Evolutionary conservation across 2,329 filamentous ascomycete species (phyloP), one percentile per base, ranked within the genome.

Genomic region (Phaeophleospora eucalypticola): DNA sequence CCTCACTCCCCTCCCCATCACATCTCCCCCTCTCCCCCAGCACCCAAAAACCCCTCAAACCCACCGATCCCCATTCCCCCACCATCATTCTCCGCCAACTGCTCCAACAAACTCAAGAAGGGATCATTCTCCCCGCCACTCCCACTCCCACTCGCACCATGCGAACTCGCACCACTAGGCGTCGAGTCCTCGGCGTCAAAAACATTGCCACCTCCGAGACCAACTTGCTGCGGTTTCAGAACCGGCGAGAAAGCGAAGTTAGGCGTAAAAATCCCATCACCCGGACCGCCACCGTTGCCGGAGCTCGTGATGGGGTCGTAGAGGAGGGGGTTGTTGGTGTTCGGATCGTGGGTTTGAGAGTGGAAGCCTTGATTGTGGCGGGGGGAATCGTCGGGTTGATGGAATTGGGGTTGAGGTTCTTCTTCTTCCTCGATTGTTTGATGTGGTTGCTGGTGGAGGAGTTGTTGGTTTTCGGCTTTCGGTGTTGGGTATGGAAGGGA

Each of bases 11-110:
- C n/a, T n/a, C n/a, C 34, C 34, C 14, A 36, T 8, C 7, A 7
- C 14, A 15, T 15, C 34, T 36, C 6, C 15, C 16, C n/a, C 36
- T 37, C 6, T 37, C 15, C 36, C 16, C 16, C 16, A 8, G 15
- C 17, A 14, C 24, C 17, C 8, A 10, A 37, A 19, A 37, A 19
- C 36, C 15, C 19, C 36, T 91, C 87, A 58, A 93, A 70, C 61
- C 91, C 87, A n/a, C 54, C 78, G 84, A 10, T 84, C 84, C 8
- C 86, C 19, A 57, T 49, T 42, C 79, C 73, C 35, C 75, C 74
- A 43, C 86, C 79, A 66, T 91, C 87, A 59, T 88, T 89, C 66
- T 93, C 87, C 0, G 87, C 87, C 48, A 93, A 74, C 68, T 93
- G 87, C 64, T 93, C 87, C 29, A 93, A 70, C 35, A 93, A 68